Percentiles rank a stretch among this genome's conserved stretches.
These are phyloP conservation scores for Rhodotorula kratochvilovae DNA, from an alignment of 768 basidiomycete species.

Conservation along the genomic window DNA sequence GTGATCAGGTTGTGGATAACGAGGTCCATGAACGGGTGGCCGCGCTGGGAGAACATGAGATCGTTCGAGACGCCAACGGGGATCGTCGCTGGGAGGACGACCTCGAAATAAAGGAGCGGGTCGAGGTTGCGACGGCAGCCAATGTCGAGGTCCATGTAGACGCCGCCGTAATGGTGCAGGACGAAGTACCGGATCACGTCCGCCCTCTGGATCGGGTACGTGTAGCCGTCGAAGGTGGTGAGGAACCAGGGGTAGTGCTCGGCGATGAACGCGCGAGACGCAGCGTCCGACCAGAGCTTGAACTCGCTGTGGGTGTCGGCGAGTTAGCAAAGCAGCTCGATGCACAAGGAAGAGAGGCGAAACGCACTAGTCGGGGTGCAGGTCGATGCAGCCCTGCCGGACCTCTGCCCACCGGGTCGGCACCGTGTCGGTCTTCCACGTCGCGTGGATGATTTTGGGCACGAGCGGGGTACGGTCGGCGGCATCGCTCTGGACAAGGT, in stretches of 20 bases:
- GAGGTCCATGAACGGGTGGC: slow-evolving; percentile 83
- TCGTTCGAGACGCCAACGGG: slow-evolving; percentile 98
- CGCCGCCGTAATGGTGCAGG: slow-evolving; percentile 86
- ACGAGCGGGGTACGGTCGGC: slow-evolving; percentile 49
- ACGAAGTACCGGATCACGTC: slow-evolving; percentile 98
- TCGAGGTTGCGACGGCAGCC: slow-evolving; percentile 84
- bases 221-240: slow-evolving; percentile 83
- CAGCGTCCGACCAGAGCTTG: slow-evolving; percentile 93
- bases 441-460: slow-evolving; percentile 93
- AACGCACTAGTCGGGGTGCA: slow-evolving; percentile 94
- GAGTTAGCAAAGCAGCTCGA: neutral
- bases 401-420: slow-evolving; percentile 74
- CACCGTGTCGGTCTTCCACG: slow-evolving; percentile 88
- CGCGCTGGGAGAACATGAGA: slow-evolving; percentile 82
- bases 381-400: slow-evolving; percentile 76
- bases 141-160: slow-evolving; percentile 95
- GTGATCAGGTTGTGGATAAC: slow-evolving; percentile 84
- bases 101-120: slow-evolving; percentile 72
- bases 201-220: slow-evolving; percentile 57
- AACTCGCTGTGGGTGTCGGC: slow-evolving; percentile 64
- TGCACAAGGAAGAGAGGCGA: neutral
- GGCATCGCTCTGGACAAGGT: neutral
- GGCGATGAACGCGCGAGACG: slow-evolving; percentile 83
- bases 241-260: slow-evolving; percentile 86
- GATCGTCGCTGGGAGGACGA: slow-evolving; percentile 89